Evolutionary conservation across 768 basidiomycete genomes (phyloP), one percentile per base, ranked within the genome.

Genomic region (Boletus subcaerulescens): DNA sequence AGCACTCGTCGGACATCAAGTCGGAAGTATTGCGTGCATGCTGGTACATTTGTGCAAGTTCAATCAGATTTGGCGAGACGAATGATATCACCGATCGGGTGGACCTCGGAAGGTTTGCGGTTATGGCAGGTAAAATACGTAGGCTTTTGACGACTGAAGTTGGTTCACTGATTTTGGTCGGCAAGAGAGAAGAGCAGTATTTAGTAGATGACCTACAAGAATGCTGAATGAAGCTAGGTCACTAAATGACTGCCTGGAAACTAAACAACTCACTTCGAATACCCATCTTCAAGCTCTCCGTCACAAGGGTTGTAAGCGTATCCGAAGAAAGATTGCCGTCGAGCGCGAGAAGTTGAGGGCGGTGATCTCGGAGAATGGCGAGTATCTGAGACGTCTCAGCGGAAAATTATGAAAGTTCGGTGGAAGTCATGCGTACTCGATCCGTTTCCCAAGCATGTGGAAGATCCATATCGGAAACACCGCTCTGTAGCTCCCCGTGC

Each of bases 391-490:
- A 38, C 14, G 12, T 33, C 26, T 54, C 32, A 53, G 22, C 22
- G n/a, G 22, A 3, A 54, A 40, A 26, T 17, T 24, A 35, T 7
- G 18, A 36, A 43, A 32, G 14, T 45, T 45, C 3, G 15, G 35
- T 7, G 10, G 29, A 48, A 31, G n/a, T 33, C 38, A 50, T 50
- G 32, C 59, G 31, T 36, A 87, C 85, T 62, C 69, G 64, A n/a
- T 78, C 68, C 13, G 69, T 73, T 22, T 75, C 70, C 50, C 91
- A 65, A 2, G 66, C 62, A 38, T 82, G 72, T 10, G 84, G 80
- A 44, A 89, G 82, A 64, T 78, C 81, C 92, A 98, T 98, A 65
- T 97, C 95, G 15, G 97, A 92, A 12, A 98, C 82, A 3, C 97
- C 97, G n/a, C 83, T 82, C 3, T 87, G 76, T 18, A 98, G 76